Percentiles rank a stretch among this genome's conserved stretches.
phyloP scores from a whole-genome alignment of 1,284 basidiomycete species.

The Trichosporon coremiiforme region DNA sequence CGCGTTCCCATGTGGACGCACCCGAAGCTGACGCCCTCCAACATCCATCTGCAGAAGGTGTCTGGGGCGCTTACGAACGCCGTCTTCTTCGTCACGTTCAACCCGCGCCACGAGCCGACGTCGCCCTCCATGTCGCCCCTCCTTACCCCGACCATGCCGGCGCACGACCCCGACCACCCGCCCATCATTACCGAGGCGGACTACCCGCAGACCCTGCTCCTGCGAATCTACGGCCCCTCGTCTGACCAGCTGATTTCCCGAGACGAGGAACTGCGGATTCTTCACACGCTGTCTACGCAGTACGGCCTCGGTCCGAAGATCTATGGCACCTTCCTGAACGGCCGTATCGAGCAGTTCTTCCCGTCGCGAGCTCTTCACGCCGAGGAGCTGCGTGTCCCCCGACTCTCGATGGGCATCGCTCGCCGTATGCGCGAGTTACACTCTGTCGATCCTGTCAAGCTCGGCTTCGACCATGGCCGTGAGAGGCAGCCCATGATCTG shows the following conservation, averaged over 20 bases:
- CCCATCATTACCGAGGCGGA: slow-evolving; percentile 38
- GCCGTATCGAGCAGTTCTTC: slow-evolving; percentile 90
- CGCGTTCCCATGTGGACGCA: slow-evolving; percentile 56
- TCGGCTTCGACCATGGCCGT: slow-evolving; percentile 61
- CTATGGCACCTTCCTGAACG: slow-evolving; percentile 90
- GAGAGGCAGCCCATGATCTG: slow-evolving; percentile 62
- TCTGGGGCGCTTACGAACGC: slow-evolving; percentile 90
- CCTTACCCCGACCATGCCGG: slow-evolving; percentile 53
- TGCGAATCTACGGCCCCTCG: slow-evolving; percentile 86
- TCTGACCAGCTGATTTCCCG: slow-evolving; percentile 83
- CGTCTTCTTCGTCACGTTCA: slow-evolving; percentile 81
- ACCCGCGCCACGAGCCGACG: slow-evolving; percentile 48
- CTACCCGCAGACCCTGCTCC: slow-evolving; percentile 68
- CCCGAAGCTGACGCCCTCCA: slow-evolving; percentile 52
- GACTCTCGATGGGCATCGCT: slow-evolving; percentile 78
- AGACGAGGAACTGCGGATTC: slow-evolving; percentile 75
- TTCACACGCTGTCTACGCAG: slow-evolving; percentile 80
- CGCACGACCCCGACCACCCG: slow-evolving; percentile 45
- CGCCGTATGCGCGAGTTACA: slow-evolving; percentile 91
- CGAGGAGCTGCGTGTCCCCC: slow-evolving; percentile 71
- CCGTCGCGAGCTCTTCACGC: slow-evolving; percentile 77
- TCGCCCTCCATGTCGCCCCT: slow-evolving; percentile 53
- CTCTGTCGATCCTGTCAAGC: slow-evolving; percentile 74
- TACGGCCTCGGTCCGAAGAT: slow-evolving; percentile 88
- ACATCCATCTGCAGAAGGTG: slow-evolving; percentile 72